Conservation (phyloP, 352 stramenopile genomes). For the Phytophthora boehmeriae region DNA sequence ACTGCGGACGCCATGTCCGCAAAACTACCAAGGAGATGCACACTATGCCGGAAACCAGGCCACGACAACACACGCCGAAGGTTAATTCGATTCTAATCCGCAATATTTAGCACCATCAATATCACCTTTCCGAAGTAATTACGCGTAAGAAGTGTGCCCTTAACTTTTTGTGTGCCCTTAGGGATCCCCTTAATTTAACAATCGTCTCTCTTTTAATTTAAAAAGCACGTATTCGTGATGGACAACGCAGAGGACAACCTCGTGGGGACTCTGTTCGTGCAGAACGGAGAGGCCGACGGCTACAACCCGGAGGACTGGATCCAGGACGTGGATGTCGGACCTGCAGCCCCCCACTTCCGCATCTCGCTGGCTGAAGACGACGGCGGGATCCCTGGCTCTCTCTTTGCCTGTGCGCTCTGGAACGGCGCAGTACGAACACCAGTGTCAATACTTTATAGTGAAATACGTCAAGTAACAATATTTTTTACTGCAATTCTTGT, state of each 20-base stretch:
- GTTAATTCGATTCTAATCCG: too few relatives aligned
- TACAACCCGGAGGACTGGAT: constrained; percentile 51
- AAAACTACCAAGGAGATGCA: neutral
- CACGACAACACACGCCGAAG: too few relatives aligned
- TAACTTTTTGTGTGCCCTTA: too few relatives aligned
- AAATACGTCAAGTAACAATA: constrained; percentile 1
- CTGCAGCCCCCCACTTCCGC: constrained; percentile 27
- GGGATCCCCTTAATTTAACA: too few relatives aligned
- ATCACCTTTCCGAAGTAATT: too few relatives aligned
- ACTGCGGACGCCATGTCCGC: neutral
- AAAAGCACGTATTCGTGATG: neutral
- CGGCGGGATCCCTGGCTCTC: constrained; percentile 49
- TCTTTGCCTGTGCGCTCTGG: constrained; percentile 58
- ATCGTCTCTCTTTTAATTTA: neutral
- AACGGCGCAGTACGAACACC: constrained; percentile 41
- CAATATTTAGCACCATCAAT: too few relatives aligned
- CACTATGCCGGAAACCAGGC: neutral
- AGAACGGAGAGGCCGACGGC: constrained; percentile 45
- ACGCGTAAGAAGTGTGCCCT: too few relatives aligned
- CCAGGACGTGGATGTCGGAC: constrained; percentile 36
- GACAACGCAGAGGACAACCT: constrained; percentile 35
- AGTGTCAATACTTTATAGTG: neutral
- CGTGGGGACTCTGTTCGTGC: constrained; percentile 41
- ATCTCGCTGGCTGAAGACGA: constrained; percentile 56
- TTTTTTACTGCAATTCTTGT: neutral